These are phyloP conservation scores for Cicer arietinum DNA, from an alignment of 306 rosid species.

Conservation along the genomic window DNA sequence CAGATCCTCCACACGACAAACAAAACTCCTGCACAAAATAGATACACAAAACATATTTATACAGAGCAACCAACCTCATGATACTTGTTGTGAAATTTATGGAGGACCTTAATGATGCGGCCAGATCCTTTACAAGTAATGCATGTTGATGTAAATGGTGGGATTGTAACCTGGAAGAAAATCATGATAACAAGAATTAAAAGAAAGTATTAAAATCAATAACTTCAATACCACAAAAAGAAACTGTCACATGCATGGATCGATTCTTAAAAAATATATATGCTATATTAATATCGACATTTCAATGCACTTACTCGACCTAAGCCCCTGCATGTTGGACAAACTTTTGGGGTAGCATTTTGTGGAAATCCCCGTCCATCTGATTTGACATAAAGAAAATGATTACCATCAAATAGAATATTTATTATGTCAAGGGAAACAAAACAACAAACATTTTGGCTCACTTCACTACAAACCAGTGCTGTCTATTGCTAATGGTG, in stretches of 20 bases:
- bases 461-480: constrained; percentile 24
- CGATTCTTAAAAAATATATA: constrained; percentile 37
- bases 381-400: constrained; percentile 49
- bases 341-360: constrained; percentile 69
- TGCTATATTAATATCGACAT: constrained; percentile 39
- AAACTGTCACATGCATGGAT: constrained; percentile 34
- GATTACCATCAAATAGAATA: constrained; percentile 30
- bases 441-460: constrained; percentile 29
- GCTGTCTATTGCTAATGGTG: too few relatives aligned
- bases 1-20: constrained; percentile 78
- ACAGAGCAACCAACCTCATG: constrained; percentile 36
- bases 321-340: constrained; percentile 89
- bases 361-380: constrained; percentile 85
- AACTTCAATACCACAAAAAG: constrained; percentile 12
- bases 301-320: constrained; percentile 87
- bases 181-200: constrained; percentile 41
- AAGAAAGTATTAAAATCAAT: constrained; percentile 21
- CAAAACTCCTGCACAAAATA: constrained; percentile 71
- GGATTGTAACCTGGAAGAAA: constrained; percentile 78
- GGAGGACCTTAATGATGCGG: constrained; percentile 68
- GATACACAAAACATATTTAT: constrained; percentile 38
- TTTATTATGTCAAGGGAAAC: constrained; percentile 25
- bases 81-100: constrained; percentile 32
- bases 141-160: constrained; percentile 94
- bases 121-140: constrained; percentile 88